Percentiles rank a stretch among this genome's conserved stretches.
Conservation (phyloP, 2,329 filamentous ascomycete genomes). For the Calonectria pauciramosa region DNA sequence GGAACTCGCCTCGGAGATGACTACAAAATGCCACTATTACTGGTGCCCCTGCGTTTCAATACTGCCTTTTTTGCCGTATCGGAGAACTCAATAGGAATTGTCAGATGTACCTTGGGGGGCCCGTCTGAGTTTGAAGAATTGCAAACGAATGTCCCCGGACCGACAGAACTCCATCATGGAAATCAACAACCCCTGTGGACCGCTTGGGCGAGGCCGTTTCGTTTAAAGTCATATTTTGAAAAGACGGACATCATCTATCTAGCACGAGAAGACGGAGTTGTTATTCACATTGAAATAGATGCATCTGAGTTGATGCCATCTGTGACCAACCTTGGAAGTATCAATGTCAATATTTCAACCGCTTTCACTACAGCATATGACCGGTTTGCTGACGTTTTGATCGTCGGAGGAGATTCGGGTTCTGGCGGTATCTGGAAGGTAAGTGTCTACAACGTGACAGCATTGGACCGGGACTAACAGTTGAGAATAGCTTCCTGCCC, state of each 20-base stretch:
- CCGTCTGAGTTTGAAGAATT: constrained; percentile 63
- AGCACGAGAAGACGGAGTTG: constrained; percentile 86
- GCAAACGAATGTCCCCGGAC: constrained; percentile 54
- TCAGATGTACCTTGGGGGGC: constrained; percentile 67
- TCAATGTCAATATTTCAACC: constrained; percentile 81
- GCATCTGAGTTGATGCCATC: constrained; percentile 67
- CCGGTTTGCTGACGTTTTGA: constrained; percentile 80
- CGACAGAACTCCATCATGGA: constrained; percentile 63
- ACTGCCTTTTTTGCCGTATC: constrained; percentile 80
- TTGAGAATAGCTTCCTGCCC: constrained; percentile 63
- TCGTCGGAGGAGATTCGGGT: constrained; percentile 83
- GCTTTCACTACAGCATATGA: constrained; percentile 85
- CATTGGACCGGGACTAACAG: constrained; percentile 18
- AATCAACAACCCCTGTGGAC: constrained; percentile 76
- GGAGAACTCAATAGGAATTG: constrained; percentile 69
- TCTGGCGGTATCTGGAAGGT: constrained; percentile 83
- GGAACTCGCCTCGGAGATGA: constrained; percentile 66
- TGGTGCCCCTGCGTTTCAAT: constrained; percentile 80
- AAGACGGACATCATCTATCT: constrained; percentile 86
- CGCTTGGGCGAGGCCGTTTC: constrained; percentile 84
- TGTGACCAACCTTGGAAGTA: constrained; percentile 70
- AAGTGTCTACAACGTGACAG: constrained; percentile 42
- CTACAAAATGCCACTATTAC: constrained; percentile 73
- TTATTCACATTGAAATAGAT: constrained; percentile 80
- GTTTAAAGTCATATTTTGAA: constrained; percentile 72